Evolutionary conservation across 2,329 filamentous ascomycete species (phyloP).

Genomic region (Hypoxylon sp.): DNA sequence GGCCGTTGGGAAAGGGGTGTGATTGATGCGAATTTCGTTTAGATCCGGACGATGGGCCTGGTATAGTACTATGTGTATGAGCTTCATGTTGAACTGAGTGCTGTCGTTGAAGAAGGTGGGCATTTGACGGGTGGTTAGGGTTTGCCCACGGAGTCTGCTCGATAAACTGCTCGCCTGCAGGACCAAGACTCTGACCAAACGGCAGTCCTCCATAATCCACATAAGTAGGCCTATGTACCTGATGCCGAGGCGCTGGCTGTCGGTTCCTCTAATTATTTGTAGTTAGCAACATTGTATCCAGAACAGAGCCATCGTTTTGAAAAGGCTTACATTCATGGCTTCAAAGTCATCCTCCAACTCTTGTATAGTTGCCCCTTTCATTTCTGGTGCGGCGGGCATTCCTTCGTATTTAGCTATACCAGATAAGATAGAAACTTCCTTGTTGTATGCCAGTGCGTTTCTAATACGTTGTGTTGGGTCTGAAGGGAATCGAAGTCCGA

Average conservation of each 20-base stretch:
- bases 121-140: conserved; percentile 81
- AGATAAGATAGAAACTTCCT: conserved; percentile 90
- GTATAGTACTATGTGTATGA: conserved; percentile 43
- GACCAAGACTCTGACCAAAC: conserved; percentile 67
- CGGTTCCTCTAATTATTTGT: conserved; percentile 51
- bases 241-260: conserved; percentile 55
- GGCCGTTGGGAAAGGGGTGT: conserved; percentile 54
- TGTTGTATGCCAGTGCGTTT: conserved; percentile 93
- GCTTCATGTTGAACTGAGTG: conserved; percentile 57
- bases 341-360: conserved; percentile 91
- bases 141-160: conserved; percentile 95
- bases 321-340: conserved; percentile 83
- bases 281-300: conserved; percentile 34
- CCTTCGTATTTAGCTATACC: conserved; percentile 95
- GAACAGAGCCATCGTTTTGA: neutral
- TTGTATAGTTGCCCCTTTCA: conserved; percentile 77
- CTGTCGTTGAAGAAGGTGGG: conserved; percentile 59
- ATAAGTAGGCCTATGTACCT: conserved; percentile 58
- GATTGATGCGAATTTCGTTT: conserved; percentile 59
- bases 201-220: conserved; percentile 65
- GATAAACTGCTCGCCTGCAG: conserved; percentile 87
- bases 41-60: conserved; percentile 56
- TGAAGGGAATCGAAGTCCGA: conserved; percentile 84
- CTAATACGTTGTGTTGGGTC: conserved; percentile 82
- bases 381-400: conserved; percentile 93